phyloP scores from a whole-genome alignment of 1,139 yeast genomes.

The Pichia sp. region DNA sequence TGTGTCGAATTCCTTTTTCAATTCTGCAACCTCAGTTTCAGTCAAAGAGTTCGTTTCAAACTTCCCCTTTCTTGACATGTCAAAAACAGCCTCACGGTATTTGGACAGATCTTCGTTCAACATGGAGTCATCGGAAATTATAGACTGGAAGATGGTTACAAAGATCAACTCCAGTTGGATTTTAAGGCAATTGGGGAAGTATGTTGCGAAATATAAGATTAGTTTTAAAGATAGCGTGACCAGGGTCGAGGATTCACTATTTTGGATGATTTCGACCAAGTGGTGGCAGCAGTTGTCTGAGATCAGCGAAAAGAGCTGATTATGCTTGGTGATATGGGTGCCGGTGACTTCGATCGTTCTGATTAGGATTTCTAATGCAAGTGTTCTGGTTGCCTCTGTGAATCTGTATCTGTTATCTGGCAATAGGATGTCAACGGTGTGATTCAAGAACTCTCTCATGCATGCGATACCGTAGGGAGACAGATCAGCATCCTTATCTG shows the following conservation, averaged over 20 bases:
- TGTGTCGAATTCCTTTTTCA: slow-evolving; percentile 29
- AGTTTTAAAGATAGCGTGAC: slow-evolving; percentile 73
- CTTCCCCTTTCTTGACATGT: slow-evolving; percentile 33
- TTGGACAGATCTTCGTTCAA: slow-evolving; percentile 25
- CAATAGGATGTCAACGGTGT: slow-evolving; percentile 76
- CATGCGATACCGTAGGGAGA: slow-evolving; percentile 64
- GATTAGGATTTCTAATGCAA: slow-evolving; percentile 72
- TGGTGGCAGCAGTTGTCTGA: slow-evolving; percentile 82
- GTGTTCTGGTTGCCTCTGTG: slow-evolving; percentile 79
- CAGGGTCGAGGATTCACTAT: slow-evolving; percentile 59
- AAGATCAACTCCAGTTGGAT: slow-evolving; percentile 67
- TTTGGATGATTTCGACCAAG: slow-evolving; percentile 71
- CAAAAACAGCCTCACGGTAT: slow-evolving; percentile 27
- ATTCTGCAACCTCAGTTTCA: slow-evolving; percentile 26
- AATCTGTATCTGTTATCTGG: slow-evolving; percentile 81
- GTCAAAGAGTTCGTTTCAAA: slow-evolving; percentile 35
- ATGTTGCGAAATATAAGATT: slow-evolving; percentile 61
- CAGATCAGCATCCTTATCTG: slow-evolving; percentile 29
- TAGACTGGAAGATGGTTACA: slow-evolving; percentile 51
- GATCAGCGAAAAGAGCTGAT: slow-evolving; percentile 60
- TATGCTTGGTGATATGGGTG: slow-evolving; percentile 56
- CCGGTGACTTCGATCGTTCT: slow-evolving; percentile 85
- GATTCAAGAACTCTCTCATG: slow-evolving; percentile 64
- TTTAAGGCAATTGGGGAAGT: slow-evolving; percentile 54
- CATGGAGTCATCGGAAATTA: slow-evolving; percentile 38